Evolutionary conservation across 1,284 basidiomycete species (phyloP).

Genomic region (Irpex rosettiformis): DNA sequence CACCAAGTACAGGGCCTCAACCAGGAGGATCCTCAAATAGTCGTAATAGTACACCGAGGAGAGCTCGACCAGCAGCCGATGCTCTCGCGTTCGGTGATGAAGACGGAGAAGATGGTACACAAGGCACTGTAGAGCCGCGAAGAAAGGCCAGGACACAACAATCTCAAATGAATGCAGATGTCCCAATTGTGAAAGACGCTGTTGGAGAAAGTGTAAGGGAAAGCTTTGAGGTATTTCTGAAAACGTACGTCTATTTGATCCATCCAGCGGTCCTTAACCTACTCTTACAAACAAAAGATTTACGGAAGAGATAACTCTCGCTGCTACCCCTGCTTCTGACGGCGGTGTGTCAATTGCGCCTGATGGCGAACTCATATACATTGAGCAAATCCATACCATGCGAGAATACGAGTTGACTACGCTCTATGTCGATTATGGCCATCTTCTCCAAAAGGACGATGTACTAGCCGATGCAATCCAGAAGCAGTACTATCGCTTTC

Average conservation of each 20-base stretch:
- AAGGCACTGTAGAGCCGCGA: slow-evolving; percentile 29
- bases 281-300: slow-evolving; percentile 48
- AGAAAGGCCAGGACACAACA: slow-evolving; percentile 31
- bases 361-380: slow-evolving; percentile 73
- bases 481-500: slow-evolving; percentile 94
- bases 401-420: slow-evolving; percentile 92
- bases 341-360: slow-evolving; percentile 52
- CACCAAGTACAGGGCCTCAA: slow-evolving; percentile 66
- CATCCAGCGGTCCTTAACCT: not conserved
- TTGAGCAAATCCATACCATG: slow-evolving; percentile 92
- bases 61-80: slow-evolving; percentile 48
- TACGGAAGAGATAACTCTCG: slow-evolving; percentile 74
- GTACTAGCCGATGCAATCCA: slow-evolving; percentile 91
- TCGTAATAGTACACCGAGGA: slow-evolving; percentile 35
- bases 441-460: slow-evolving; percentile 88
- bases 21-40: slow-evolving; percentile 42
- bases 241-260: slow-evolving; percentile 60
- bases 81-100: slow-evolving; percentile 61
- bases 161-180: slow-evolving; percentile 51
- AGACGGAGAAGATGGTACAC: slow-evolving; percentile 44
- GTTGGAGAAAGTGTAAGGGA: slow-evolving; percentile 93
- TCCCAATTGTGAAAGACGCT: slow-evolving; percentile 86
- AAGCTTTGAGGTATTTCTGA: slow-evolving; percentile 87
- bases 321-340: slow-evolving; percentile 73
- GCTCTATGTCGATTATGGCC: slow-evolving; percentile 93